Conservation (phyloP, 2,329 filamentous ascomycete genomes). For the Aspergillus pseudoviridinutans region DNA sequence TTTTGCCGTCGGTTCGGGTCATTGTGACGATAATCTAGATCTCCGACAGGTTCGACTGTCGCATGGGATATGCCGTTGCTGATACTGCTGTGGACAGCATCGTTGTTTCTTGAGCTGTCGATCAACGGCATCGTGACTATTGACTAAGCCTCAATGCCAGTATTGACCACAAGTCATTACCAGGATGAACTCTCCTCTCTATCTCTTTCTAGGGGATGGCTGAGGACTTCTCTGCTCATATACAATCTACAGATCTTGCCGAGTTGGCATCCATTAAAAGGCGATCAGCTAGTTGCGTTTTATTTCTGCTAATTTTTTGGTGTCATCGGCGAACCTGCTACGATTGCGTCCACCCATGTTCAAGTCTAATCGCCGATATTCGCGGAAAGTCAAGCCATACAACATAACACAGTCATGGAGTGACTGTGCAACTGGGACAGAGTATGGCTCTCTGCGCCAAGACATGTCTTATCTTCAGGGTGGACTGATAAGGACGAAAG, state of each 20-base stretch:
- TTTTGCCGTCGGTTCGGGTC: constrained; percentile 47
- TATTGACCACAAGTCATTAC: constrained; percentile 2
- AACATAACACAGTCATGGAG: background rate
- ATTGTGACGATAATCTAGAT: constrained; percentile 1
- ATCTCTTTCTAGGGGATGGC: constrained; percentile 5
- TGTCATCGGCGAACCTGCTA: constrained; percentile 7
- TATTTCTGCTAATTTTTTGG: background rate
- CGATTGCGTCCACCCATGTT: constrained; percentile 12
- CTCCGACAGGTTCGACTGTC: constrained; percentile 3
- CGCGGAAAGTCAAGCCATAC: constrained; percentile 1
- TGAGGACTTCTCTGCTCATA: background rate
- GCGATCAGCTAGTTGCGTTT: background rate
- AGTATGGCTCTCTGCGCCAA: background rate
- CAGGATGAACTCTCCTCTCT: background rate
- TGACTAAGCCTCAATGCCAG: constrained; percentile 3
- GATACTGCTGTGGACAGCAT: constrained; percentile 20
- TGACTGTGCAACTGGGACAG: background rate
- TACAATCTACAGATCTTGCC: background rate
- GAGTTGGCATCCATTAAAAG: background rate
- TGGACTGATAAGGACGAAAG: background rate
- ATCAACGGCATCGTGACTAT: constrained; percentile 26
- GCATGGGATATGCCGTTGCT: constrained; percentile 7
- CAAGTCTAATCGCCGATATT: constrained; percentile 11
- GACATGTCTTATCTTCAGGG: background rate
- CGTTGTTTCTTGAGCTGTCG: constrained; percentile 22